Evolutionary conservation across 768 basidiomycete genomes (phyloP).

Genomic region (Scleroderma citrinum): DNA sequence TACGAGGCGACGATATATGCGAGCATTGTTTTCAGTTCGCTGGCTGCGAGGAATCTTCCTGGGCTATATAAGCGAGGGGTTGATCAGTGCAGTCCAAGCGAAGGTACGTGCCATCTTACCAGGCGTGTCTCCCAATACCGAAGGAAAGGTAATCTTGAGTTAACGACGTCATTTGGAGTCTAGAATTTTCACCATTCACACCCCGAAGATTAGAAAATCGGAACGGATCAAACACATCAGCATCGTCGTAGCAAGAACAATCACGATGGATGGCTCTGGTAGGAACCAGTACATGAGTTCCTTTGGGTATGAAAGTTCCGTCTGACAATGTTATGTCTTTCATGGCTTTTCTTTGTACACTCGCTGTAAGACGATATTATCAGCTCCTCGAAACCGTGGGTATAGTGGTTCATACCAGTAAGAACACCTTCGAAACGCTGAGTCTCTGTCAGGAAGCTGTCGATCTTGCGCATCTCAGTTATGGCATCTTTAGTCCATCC

Average conservation of each 20-base stretch:
- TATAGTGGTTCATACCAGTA: constrained; percentile 7
- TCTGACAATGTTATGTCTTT: constrained; percentile 32
- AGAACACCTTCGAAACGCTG: constrained; percentile 27
- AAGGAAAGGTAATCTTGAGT: constrained; percentile 31
- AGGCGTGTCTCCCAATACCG: constrained; percentile 28
- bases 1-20: constrained; percentile 22
- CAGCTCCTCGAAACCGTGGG: not conserved
- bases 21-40: constrained; percentile 35
- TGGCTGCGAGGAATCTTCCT: constrained; percentile 38
- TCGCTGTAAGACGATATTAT: constrained; percentile 11
- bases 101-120: constrained; percentile 10
- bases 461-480: constrained; percentile 30
- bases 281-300: constrained; percentile 21
- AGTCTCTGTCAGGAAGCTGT: constrained; percentile 37
- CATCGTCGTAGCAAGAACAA: constrained; percentile 23
- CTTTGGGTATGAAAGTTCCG: constrained; percentile 33
- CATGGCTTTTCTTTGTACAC: constrained; percentile 27
- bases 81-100: not conserved
- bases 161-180: constrained; percentile 32
- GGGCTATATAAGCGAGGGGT: constrained; percentile 17
- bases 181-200: constrained; percentile 24
- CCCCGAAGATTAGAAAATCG: constrained; percentile 38
- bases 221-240: constrained; percentile 40
- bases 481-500: constrained; percentile 26
- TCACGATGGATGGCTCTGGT: constrained; percentile 16